Conservation (phyloP, 805 yeast species). For the Kazachstania africana region DNA sequence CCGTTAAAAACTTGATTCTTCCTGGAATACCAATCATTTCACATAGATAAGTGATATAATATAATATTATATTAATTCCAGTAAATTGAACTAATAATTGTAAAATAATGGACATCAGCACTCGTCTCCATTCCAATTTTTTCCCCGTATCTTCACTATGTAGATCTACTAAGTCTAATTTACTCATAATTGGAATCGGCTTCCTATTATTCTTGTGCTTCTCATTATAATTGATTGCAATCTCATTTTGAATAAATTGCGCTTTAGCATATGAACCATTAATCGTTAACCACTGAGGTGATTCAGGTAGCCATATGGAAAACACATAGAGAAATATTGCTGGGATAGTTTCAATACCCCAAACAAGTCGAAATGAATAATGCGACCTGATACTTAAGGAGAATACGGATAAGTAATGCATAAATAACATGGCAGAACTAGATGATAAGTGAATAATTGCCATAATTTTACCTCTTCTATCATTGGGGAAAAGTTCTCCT, state of each 20-base stretch:
- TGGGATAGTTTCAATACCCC: slow-evolving; percentile 51
- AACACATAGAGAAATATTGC: slow-evolving; percentile 13
- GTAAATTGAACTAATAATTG: slow-evolving; percentile 36
- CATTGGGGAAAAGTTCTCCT: slow-evolving; percentile 37
- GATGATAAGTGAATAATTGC: slow-evolving; percentile 46
- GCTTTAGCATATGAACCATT: slow-evolving; percentile 29
- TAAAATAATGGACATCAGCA: slow-evolving; percentile 28
- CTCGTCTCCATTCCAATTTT: slow-evolving; percentile 19
- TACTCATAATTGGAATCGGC: slow-evolving; percentile 4
- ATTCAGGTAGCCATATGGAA: slow-evolving; percentile 28
- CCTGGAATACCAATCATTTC: slow-evolving; percentile 35
- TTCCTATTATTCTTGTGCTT: slow-evolving; percentile 1
- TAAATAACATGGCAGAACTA: slow-evolving; percentile 46
- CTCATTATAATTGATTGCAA: slow-evolving; percentile 12
- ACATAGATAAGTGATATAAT: slow-evolving; percentile 35
- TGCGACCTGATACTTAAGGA: slow-evolving; percentile 25
- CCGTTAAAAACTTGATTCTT: slow-evolving; percentile 23
- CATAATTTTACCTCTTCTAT: slow-evolving; percentile 39
- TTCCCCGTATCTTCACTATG: slow-evolving; percentile 4
- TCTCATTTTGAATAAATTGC: slow-evolving; percentile 26
- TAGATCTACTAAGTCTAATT: slow-evolving; percentile 10
- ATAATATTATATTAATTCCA: slow-evolving; percentile 34
- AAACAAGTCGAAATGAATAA: slow-evolving; percentile 48
- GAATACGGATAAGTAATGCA: slow-evolving; percentile 29
- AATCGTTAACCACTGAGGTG: slow-evolving; percentile 12